Base-by-base conservation (phyloP, 805 yeast species). In the Saccharomycopsis selenospora region DNA sequence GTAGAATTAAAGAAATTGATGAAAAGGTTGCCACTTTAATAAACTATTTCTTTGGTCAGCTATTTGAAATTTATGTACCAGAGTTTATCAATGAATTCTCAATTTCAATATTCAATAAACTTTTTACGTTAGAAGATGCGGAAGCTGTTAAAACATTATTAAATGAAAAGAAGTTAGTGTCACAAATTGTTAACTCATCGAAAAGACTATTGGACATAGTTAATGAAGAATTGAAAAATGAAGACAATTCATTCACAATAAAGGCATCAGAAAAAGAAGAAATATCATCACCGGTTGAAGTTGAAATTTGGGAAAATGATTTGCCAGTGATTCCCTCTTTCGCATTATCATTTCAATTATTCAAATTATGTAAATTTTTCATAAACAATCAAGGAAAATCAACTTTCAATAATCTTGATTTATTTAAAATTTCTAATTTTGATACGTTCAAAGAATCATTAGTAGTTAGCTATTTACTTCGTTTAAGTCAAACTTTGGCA, bases 261-360 rank as follows among this genome's bases (percentile, higher is more conserved):
- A 3, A 28, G 30, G n/a, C 10, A 28, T 28, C n/a, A 28, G 30
- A 28, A 3, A 2, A 28, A 28, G n/a, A 25, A n/a, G 25, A 14
- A 23, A 8, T 11, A 23, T n/a, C 20, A 18, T 7, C 43, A 11
- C 52, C 52, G 1, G 20, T 17, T 11, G 53, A 50, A 17, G 5
- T 24, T n/a, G 53, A 43, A 25, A n/a, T 48, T 5, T 51, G 54
- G 54, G 54, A 51, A 27, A 53, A 51, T 20, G 48, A 29, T 14
- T 28, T 51, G 8, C 54, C 54, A 7, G 42, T 42, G 8, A 7
- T 42, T 5, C 51, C 54, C 4, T 51, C 54, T 3, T 18, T 51
- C 22, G 20, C 40, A 2, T n/a, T 51, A 4, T 20, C 46, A 23
- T 20, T 36, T n/a, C n/a, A 29, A n/a, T 20, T 51, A 13, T 48